Base-by-base conservation (phyloP, 2,329 filamentous ascomycete genomes). In the Dactylonectria estremocensis region DNA sequence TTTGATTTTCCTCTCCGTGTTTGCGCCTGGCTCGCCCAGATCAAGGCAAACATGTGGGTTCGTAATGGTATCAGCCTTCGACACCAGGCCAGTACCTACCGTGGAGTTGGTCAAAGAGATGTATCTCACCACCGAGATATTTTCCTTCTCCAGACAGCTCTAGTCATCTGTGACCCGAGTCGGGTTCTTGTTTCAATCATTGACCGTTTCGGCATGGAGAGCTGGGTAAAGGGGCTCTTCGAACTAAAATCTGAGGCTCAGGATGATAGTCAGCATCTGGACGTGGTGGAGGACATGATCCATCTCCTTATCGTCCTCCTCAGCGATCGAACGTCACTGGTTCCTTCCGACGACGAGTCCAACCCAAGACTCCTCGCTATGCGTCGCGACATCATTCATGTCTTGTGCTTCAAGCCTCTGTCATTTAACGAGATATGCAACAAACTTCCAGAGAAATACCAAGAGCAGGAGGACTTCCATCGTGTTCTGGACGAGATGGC, bases 21-120 rank as follows among this genome's bases (percentile, higher is more conserved):
- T 1, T 98, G 95, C 78, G 95, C 94, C 20, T 99, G 96, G 96
- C 86, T 99, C 35, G 93, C 96, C 6, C 97, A 99, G 83, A 98
- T 99, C 90, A 97, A 97, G 80, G 95, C 95, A 18, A 94, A 95
- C 58, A 97, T 98, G 91, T 99, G 97, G 96, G 95, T 99, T 70
- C 91, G 96, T 63, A 99, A 99, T 78, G 96, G 96, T 2, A 94
- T 99, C 77, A 98, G 95, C 75, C 88, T 99, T 58, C 91, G 95
- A 45, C 96, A 99, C 79, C 96, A 99, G 81, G 96, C 97, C 79
- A 93, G 93, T 59, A 96, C 95, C 18, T 99, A 99, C 79, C 91
- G 95, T 16, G 95, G 94, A 46, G 94, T 98, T 14, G 90, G 91
- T 11, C 94, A 97, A 76, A 88, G 96, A 72, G 96, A 99, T 80